phyloP scores from a whole-genome alignment of 2,329 filamentous ascomycete species.

The Penicillium janthinellum region DNA sequence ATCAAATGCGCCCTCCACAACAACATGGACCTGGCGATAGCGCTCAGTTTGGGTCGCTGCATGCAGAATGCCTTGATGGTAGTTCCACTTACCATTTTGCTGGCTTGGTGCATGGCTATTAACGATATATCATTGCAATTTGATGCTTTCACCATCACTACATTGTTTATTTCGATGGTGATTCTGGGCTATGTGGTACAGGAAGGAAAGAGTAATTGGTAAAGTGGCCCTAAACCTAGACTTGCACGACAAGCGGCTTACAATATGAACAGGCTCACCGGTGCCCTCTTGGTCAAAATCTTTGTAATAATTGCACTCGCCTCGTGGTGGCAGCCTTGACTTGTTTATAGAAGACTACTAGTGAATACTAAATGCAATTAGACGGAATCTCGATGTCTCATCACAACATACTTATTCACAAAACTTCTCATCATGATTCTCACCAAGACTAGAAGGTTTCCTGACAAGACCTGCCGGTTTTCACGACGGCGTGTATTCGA shows the following conservation, averaged over 20 bases:
- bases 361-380: too few relatives aligned
- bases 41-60: background rate
- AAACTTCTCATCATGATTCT: too few relatives aligned
- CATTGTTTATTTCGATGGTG: background rate
- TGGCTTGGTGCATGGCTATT: background rate
- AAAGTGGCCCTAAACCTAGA: background rate
- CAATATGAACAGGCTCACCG: background rate
- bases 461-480: too few relatives aligned
- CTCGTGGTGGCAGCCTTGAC: background rate
- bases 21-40: background rate
- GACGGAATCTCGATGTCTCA: too few relatives aligned
- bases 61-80: conserved; percentile 1
- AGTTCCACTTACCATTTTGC: background rate
- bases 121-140: background rate
- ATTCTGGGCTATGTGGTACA: background rate
- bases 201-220: background rate
- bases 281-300: background rate
- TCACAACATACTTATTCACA: too few relatives aligned
- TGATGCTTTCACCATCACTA: background rate
- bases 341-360: too few relatives aligned
- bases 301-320: background rate
- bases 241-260: background rate
- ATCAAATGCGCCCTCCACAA: background rate
- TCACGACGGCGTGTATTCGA: too few relatives aligned
- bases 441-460: too few relatives aligned